Evolutionary conservation across 73 alveolate genomes (phyloP).

Genomic region (Paraurostyla sp.): DNA sequence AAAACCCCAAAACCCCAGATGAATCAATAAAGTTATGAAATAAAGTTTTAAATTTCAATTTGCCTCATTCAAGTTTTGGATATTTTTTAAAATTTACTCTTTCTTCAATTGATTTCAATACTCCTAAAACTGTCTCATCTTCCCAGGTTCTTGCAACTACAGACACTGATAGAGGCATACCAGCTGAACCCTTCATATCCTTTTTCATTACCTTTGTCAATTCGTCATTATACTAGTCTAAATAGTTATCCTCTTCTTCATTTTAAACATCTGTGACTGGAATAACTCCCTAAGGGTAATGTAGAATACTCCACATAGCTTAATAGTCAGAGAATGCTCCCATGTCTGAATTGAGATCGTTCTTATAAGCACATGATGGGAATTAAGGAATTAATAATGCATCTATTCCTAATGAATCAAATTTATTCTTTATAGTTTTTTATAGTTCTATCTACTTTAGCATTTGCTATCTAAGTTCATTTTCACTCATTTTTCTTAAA

Average conservation of each 20-base stretch:
- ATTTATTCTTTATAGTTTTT: not conserved
- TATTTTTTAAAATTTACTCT: not conserved
- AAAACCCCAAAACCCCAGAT: too few relatives aligned
- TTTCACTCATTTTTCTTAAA: too few relatives aligned
- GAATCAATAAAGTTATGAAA: too few relatives aligned
- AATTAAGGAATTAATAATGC: constrained; percentile 10
- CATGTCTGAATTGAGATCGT: not conserved
- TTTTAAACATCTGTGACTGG: constrained; percentile 4
- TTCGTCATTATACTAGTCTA: constrained; percentile 44
- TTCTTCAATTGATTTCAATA: constrained; percentile 72
- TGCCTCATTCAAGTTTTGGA: too few relatives aligned
- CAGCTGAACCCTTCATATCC: constrained; percentile 76
- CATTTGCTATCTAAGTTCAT: too few relatives aligned
- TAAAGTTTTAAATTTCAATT: too few relatives aligned
- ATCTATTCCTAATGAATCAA: not conserved
- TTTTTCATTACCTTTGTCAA: constrained; percentile 53
- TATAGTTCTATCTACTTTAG: not conserved
- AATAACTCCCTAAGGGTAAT: constrained; percentile 22
- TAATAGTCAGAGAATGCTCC: not conserved
- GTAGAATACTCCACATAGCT: constrained; percentile 6
- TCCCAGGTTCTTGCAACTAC: constrained; percentile 76
- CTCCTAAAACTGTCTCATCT: constrained; percentile 81
- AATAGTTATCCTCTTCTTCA: not conserved
- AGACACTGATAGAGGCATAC: constrained; percentile 85
- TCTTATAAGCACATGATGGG: constrained; percentile 24